These are phyloP conservation scores for Halteria grandinella DNA, from an alignment of 73 alveolate genomes.

Conservation along the genomic window DNA sequence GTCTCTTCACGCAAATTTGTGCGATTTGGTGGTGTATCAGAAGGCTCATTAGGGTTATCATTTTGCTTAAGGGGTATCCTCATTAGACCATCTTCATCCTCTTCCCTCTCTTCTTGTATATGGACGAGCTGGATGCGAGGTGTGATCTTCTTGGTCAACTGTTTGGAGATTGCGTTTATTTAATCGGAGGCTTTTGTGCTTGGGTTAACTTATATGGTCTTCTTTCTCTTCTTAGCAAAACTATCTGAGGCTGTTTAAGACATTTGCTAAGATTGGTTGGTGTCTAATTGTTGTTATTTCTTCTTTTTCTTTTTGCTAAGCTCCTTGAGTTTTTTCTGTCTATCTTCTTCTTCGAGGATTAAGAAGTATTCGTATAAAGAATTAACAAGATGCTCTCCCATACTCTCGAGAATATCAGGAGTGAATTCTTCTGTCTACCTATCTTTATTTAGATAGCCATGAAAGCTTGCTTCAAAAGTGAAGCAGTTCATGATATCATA, in stretches of 20 bases:
- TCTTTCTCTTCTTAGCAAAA: conserved; percentile 4
- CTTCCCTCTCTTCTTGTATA: neutral
- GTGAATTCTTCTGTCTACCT: conserved; percentile 36
- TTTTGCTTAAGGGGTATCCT: too few relatives aligned
- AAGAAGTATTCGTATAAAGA: conserved; percentile 29
- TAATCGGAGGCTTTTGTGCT: conserved; percentile 14
- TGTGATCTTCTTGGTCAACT: conserved; percentile 4
- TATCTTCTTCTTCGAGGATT: conserved; percentile 59
- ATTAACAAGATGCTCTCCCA: conserved; percentile 55
- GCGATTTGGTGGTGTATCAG: neutral
- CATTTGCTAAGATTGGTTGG: too few relatives aligned
- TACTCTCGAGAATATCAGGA: conserved; percentile 14
- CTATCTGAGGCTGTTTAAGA: too few relatives aligned
- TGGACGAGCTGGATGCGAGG: neutral
- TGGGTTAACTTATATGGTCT: conserved; percentile 19
- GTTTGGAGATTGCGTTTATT: neutral
- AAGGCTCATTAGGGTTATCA: conserved; percentile 48
- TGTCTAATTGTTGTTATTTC: too few relatives aligned
- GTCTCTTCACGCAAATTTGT: neutral
- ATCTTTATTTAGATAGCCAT: conserved; percentile 51
- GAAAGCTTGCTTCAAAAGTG: conserved; percentile 68
- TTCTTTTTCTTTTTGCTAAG: conserved; percentile 38
- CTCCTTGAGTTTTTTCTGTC: conserved; percentile 21
- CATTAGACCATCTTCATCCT: neutral
- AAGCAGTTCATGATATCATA: conserved; percentile 58